Evolutionary conservation across 2,329 filamentous ascomycete species (phyloP).

Genomic region (Fusarium sarcochroum): DNA sequence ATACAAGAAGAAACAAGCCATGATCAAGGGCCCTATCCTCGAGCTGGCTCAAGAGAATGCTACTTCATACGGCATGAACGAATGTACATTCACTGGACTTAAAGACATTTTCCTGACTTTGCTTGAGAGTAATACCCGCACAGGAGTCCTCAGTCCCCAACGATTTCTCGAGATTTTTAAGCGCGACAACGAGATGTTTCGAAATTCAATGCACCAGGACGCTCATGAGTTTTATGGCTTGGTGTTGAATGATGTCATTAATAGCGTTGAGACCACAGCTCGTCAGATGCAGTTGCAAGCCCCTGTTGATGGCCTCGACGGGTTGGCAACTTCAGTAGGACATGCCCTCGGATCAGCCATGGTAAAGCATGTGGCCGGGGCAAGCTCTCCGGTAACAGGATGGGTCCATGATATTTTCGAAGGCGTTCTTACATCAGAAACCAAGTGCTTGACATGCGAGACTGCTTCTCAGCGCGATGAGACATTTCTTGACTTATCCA

Average conservation of each 20-base stretch:
- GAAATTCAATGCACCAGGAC: conserved; percentile 97
- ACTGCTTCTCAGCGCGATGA: conserved; percentile 96
- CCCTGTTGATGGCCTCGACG: conserved; percentile 49
- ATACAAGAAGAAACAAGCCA: conserved; percentile 97
- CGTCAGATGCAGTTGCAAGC: conserved; percentile 67
- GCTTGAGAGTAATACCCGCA: conserved; percentile 83
- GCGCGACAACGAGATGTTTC: conserved; percentile 96
- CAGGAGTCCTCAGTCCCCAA: conserved; percentile 91
- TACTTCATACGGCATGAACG: conserved; percentile 88
- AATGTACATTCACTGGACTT: conserved; percentile 92
- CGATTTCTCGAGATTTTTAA: conserved; percentile 95
- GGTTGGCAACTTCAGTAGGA: conserved; percentile 67
- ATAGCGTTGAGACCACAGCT: conserved; percentile 92
- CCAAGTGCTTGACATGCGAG: conserved; percentile 95
- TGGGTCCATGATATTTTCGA: conserved; percentile 99
- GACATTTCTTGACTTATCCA: conserved; percentile 94
- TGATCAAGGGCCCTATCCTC: conserved; percentile 88
- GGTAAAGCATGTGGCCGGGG: conserved; percentile 56
- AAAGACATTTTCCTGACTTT: conserved; percentile 97
- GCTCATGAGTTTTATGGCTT: conserved; percentile 97
- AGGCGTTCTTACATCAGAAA: conserved; percentile 94
- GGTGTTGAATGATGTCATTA: conserved; percentile 94
- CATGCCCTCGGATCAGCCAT: conserved; percentile 53
- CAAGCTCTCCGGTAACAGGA: conserved; percentile 75
- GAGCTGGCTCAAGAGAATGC: conserved; percentile 87